phyloP scores from a whole-genome alignment of 2,329 filamentous ascomycete genomes.

The Atkinsonella hypoxylon region DNA sequence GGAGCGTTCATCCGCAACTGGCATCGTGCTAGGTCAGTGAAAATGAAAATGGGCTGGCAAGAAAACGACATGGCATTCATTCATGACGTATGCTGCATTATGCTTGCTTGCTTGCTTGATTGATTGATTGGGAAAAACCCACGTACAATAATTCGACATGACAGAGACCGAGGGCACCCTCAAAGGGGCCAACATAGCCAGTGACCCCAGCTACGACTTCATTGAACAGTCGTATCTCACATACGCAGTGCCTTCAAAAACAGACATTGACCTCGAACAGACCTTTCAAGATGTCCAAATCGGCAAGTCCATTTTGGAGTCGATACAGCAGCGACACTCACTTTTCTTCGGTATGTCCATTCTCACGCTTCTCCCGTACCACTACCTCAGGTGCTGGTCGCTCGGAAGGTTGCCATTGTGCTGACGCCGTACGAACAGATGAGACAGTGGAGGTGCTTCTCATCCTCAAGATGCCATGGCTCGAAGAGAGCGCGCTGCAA shows the following conservation, averaged over 20 bases:
- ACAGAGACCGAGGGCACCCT: conserved; percentile 13
- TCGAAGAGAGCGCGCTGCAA: conserved; percentile 43
- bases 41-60: too few species aligned
- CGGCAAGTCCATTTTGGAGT: conserved; percentile 38
- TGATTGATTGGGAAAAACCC: conserved; percentile 10
- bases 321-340: conserved; percentile 48
- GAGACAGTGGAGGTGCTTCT: conserved; percentile 60
- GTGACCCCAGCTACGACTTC: conserved; percentile 26
- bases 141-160: conserved; percentile 7
- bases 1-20: too few species aligned
- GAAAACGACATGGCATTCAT: too few species aligned
- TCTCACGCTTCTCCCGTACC: conserved; percentile 10
- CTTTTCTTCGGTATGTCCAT: conserved; percentile 57
- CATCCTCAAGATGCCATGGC: conserved; percentile 51
- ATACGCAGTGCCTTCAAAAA: conserved; percentile 47
- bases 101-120: neutral
- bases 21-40: too few species aligned
- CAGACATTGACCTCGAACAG: conserved; percentile 41
- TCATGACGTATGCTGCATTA: neutral
- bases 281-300: conserved; percentile 31
- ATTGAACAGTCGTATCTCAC: conserved; percentile 46
- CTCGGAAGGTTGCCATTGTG: conserved; percentile 25
- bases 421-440: conserved; percentile 35
- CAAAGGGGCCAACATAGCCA: conserved; percentile 10
- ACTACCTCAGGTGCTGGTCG: too few species aligned